Conservation (phyloP, 805 yeast genomes). For the Yamadazyma sp. region DNA sequence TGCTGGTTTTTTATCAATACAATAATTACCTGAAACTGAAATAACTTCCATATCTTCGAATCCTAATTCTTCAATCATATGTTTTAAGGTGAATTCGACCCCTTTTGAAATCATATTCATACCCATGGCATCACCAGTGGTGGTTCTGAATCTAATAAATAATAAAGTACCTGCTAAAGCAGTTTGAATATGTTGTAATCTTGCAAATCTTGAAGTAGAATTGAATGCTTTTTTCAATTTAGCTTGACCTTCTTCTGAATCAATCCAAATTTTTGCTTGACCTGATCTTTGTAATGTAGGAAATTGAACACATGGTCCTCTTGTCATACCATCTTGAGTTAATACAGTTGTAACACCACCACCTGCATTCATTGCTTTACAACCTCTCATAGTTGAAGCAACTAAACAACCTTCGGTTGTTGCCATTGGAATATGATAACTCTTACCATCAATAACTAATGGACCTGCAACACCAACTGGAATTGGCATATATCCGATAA, state of each 20-base stretch:
- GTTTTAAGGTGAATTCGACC: conserved; percentile 80
- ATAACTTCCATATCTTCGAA: conserved; percentile 92
- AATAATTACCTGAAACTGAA: conserved; percentile 94
- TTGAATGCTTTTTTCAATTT: conserved; percentile 84
- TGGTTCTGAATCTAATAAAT: conserved; percentile 92
- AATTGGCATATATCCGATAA: conserved; percentile 91
- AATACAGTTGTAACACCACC: conserved; percentile 93
- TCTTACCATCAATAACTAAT: conserved; percentile 79
- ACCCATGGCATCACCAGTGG: conserved; percentile 99
- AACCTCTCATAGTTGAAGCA: conserved; percentile 98
- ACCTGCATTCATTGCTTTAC: conserved; percentile 95
- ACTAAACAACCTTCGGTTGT: conserved; percentile 99
- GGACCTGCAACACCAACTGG: conserved; percentile 99
- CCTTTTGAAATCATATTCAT: conserved; percentile 99
- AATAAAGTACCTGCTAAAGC: conserved; percentile 91
- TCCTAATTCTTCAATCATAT: conserved; percentile 84
- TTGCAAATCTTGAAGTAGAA: conserved; percentile 95
- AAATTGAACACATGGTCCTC: conserved; percentile 97
- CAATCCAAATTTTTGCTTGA: conserved; percentile 92
- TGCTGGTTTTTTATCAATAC: conserved; percentile 97
- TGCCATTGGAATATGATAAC: conserved; percentile 96
- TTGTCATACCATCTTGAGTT: conserved; percentile 97
- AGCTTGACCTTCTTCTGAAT: conserved; percentile 89
- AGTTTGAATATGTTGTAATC: conserved; percentile 85
- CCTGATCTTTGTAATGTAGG: conserved; percentile 84